Conservation (phyloP, 2,329 filamentous ascomycete genomes). For the Geoglossum cookeanum region DNA sequence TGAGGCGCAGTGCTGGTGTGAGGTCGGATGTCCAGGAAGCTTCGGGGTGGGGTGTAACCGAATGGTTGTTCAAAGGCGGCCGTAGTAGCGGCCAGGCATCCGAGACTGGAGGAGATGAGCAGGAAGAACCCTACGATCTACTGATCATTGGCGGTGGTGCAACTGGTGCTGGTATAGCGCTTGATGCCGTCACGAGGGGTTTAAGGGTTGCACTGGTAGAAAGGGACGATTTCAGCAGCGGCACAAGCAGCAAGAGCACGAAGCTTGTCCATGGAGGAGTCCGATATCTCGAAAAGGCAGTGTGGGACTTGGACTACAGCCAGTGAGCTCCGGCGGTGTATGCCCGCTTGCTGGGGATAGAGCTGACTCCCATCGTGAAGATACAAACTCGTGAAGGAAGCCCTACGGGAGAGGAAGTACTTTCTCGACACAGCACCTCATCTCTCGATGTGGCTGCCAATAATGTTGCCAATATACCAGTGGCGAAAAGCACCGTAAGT, state of each 20-base stretch:
- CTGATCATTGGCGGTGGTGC: slow-evolving; percentile 64
- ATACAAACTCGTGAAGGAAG: slow-evolving; percentile 59
- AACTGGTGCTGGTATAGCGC: slow-evolving; percentile 60
- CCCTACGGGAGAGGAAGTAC: slow-evolving; percentile 63
- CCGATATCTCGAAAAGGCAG: slow-evolving; percentile 68
- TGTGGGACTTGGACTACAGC: slow-evolving; percentile 69
- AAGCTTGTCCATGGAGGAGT: slow-evolving; percentile 76
- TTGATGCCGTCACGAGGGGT: slow-evolving; percentile 62
- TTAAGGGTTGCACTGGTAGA: slow-evolving; percentile 66
- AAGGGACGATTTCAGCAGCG: slow-evolving; percentile 63
- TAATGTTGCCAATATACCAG: slow-evolving; percentile 63
- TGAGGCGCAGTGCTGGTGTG: slow-evolving; percentile 32
- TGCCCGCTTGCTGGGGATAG: background rate
- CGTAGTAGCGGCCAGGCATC: slow-evolving; percentile 6
- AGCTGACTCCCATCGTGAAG: slow-evolving; percentile 12
- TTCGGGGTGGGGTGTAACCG: slow-evolving; percentile 7
- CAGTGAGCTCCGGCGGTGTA: slow-evolving; percentile 30
- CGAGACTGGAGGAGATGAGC: slow-evolving; percentile 14
- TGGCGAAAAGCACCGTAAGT: slow-evolving; percentile 59
- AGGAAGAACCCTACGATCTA: slow-evolving; percentile 48
- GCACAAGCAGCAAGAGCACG: slow-evolving; percentile 72
- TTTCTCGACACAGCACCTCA: slow-evolving; percentile 71
- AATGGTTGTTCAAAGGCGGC: slow-evolving; percentile 11
- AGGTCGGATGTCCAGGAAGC: slow-evolving; percentile 25
- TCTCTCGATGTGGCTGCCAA: slow-evolving; percentile 61